Base-by-base conservation (phyloP, 2,329 filamentous ascomycete species). In the Escovopsis sp. region DNA sequence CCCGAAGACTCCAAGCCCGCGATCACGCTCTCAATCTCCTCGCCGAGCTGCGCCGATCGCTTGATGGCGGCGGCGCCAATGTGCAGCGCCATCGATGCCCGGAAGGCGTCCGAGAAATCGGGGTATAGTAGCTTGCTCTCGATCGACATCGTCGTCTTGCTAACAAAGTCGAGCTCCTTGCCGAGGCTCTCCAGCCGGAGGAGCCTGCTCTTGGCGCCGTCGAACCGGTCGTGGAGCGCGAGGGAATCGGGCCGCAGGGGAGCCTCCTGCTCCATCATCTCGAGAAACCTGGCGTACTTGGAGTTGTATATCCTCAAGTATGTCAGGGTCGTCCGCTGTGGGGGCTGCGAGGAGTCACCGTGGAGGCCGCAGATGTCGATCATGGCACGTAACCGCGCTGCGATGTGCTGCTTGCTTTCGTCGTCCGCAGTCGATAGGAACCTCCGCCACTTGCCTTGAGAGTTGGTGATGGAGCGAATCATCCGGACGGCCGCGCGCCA, bases 291-390 rank as follows among this genome's bases (percentile, higher is more conserved):
- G 3, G 33, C 15, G 16, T 58, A 50, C 30, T 47, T 43, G 7
- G 30, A 27, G 8, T 16, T 39, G 1, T 55, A 54, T 27, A 60
- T 52, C 7, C 47, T 48, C 30, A 63, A 38, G 25, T 52, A 56
- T n/a, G 41, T 39, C 20, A 60, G 39, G 13, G 41, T 43, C 10
- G 49, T 43, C 5, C 34, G 35, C 14, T 35, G 31, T 16, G 14
- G 16, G 7, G 41, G 38, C 35, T 45, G 42, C 16, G 36, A 29
- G 7, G 15, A 30, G n/a, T n/a, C 8, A 6, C 39, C 41, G 14
- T 38, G 44, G 27, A 63, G 45, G 4, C 60, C 61, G 15, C 58
- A 61, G 2, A 62, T 52, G 20, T 68, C 51, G 13, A 69, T 48
- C 8, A 65, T 47, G 4, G 57, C 56, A 20, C 51, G 50, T 6